Evolutionary conservation across 805 yeast species (phyloP), one percentile per base, ranked within the genome.

Genomic region (Metschnikowia santaceciliae): DNA sequence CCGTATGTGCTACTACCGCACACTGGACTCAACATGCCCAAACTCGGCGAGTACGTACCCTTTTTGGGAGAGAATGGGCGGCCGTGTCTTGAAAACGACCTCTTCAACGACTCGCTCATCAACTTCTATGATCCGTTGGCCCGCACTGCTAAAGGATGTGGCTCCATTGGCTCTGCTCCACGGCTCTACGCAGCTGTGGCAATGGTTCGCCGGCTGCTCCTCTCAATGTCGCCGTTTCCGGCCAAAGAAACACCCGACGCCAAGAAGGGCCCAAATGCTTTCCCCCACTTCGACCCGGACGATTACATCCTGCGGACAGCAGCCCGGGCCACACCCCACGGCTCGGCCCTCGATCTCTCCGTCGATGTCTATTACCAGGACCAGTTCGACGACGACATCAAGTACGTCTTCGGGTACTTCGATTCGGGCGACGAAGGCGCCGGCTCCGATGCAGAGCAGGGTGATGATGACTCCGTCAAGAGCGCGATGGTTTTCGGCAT

Each of bases 101-200:
- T 83, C 23, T 68, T 74, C 48, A 83, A 81, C 57, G 82, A 82
- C 57, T 74, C 88, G 8, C 69, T 86, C 22, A 64, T 78, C 35
- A 75, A 81, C 48, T 86, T 83, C 60, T 74, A 82, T 73, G 81
- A 84, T 19, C 90, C 91, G 2, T 77, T 81, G 67, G 87, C 84
- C 1, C 70, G 91, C 53, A 77, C 80, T 49, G 62, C 64, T 14
- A 64, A 75, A 19, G 81, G 83, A 19, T 76, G 77, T 47, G 91
- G 92, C 3, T 75, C 86, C 0, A 62, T 85, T 32, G 72, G 68
- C 59, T 75, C 80, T 3, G 88, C 83, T 61, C 75, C 82, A 61
- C 71, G 85, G 56, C 71, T 81, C 46, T 79, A 80, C 51, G 78
- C 82, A 33, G 80, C 84, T 3, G 79, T 84, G 1, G 69, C 83